phyloP scores from a whole-genome alignment of 768 basidiomycete genomes.

The Lentinula lateritia region DNA sequence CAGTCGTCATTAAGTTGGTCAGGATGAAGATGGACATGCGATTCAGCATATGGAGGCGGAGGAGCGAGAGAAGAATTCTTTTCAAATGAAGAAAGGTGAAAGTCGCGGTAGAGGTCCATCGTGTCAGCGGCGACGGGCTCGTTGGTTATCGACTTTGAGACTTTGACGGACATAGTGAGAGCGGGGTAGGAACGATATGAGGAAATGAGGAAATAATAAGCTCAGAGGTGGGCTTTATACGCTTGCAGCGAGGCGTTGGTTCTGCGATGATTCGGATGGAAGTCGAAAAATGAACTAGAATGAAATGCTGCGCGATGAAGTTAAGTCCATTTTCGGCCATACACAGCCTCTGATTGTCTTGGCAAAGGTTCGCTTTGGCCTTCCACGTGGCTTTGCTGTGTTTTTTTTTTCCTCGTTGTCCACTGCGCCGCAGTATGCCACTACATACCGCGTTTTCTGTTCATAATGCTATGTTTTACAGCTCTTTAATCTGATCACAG shows the following conservation, averaged over 20 bases:
- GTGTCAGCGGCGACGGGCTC: neutral
- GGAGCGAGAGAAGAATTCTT: neutral
- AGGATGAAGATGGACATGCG: neutral
- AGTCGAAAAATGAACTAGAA: neutral
- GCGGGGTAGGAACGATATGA: too few relatives aligned
- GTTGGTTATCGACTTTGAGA: neutral
- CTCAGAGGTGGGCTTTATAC: too few relatives aligned
- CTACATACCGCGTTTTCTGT: neutral
- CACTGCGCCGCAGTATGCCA: too few relatives aligned
- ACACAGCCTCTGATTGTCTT: neutral
- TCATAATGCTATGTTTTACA: neutral
- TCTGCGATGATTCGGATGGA: neutral
- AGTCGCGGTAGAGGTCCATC: constrained; percentile 4
- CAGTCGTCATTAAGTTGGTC: neutral
- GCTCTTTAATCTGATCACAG: neutral
- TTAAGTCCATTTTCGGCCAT: neutral
- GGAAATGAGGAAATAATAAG: too few relatives aligned
- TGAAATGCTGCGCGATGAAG: neutral
- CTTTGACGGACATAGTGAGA: neutral
- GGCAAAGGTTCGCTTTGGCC: neutral
- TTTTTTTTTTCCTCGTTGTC: neutral
- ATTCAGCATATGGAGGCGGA: neutral
- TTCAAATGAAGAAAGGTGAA: neutral
- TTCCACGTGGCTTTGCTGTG: neutral
- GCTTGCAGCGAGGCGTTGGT: neutral